A percentile compares a stretch with the other conserved stretches of the same genome.
Evolutionary conservation across 805 yeast species (phyloP).

Genomic region (Monosporozyma servazzii): DNA sequence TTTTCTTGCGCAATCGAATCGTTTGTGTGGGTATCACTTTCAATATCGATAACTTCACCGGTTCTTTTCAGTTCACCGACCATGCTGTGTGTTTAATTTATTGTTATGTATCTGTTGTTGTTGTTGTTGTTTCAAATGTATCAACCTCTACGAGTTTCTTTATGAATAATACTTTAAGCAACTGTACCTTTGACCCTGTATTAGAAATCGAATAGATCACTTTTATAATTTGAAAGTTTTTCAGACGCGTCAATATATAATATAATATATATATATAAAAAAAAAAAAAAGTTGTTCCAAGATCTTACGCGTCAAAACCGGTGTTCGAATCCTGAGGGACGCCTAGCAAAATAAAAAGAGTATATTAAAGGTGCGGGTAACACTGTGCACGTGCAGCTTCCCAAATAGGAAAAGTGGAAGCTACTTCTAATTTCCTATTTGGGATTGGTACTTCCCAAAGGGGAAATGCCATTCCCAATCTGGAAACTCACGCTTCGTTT

Average conservation of each 20-base stretch:
- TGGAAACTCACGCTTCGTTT: neutral
- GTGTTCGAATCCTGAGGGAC: neutral
- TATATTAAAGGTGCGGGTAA: too few relatives aligned
- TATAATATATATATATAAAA: too few relatives aligned
- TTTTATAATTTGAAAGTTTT: neutral
- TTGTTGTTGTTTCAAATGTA: too few relatives aligned
- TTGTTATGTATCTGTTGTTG: neutral
- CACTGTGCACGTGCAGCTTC: neutral
- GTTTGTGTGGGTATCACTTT: slow-evolving; percentile 1
- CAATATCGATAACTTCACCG: slow-evolving; percentile 12
- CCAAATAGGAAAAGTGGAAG: neutral
- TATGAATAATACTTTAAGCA: too few relatives aligned
- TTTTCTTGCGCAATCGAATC: slow-evolving; percentile 10
- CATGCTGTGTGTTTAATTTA: slow-evolving; percentile 1
- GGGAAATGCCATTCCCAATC: neutral
- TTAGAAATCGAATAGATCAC: neutral
- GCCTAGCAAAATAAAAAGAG: too few relatives aligned
- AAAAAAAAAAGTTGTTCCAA: too few relatives aligned
- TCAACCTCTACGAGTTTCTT: too few relatives aligned
- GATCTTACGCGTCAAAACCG: neutral
- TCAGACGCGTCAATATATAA: neutral
- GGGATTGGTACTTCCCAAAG: too few relatives aligned
- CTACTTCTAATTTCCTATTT: neutral
- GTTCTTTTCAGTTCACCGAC: slow-evolving; percentile 11
- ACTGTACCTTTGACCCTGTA: neutral